These are phyloP conservation scores for Rhodocollybia butyracea DNA, from an alignment of 768 basidiomycete species.

Conservation along the genomic window DNA sequence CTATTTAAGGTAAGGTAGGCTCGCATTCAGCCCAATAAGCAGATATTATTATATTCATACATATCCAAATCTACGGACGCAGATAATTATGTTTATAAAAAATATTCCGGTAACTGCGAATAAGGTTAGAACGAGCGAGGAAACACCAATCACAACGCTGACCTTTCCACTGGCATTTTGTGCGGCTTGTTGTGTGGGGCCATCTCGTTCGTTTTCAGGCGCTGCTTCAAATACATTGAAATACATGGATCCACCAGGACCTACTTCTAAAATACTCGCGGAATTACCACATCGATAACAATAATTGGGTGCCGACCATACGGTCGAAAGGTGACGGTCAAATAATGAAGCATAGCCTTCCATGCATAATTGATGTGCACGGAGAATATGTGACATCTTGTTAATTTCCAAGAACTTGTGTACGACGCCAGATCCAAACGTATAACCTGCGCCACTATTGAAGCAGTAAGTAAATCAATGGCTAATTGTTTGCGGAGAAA, in stretches of 20 bases:
- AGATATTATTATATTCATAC: not conserved
- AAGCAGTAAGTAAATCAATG: slow-evolving; percentile 4
- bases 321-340: slow-evolving; percentile 91
- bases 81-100: slow-evolving; percentile 39
- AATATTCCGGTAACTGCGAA: slow-evolving; percentile 76
- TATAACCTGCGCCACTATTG: slow-evolving; percentile 93
- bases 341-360: slow-evolving; percentile 98
- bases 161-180: slow-evolving; percentile 77
- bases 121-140: not conserved
- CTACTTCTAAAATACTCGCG: slow-evolving; percentile 94
- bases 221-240: slow-evolving; percentile 99
- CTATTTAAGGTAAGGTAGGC: no score
- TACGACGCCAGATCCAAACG: slow-evolving; percentile 96
- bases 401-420: slow-evolving; percentile 97
- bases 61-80: not conserved
- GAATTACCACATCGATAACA: slow-evolving; percentile 98
- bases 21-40: not conserved
- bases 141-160: slow-evolving; percentile 9
- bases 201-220: slow-evolving; percentile 95
- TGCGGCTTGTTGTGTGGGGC: slow-evolving; percentile 73
- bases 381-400: slow-evolving; percentile 94
- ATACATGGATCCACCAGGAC: slow-evolving; percentile 81
- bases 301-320: slow-evolving; percentile 99
- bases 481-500: slow-evolving; percentile 8
- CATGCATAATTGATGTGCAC: slow-evolving; percentile 99